These are phyloP conservation scores for Geotrichum siamense DNA, from an alignment of 1,139 yeast genomes.

Conservation along the genomic window DNA sequence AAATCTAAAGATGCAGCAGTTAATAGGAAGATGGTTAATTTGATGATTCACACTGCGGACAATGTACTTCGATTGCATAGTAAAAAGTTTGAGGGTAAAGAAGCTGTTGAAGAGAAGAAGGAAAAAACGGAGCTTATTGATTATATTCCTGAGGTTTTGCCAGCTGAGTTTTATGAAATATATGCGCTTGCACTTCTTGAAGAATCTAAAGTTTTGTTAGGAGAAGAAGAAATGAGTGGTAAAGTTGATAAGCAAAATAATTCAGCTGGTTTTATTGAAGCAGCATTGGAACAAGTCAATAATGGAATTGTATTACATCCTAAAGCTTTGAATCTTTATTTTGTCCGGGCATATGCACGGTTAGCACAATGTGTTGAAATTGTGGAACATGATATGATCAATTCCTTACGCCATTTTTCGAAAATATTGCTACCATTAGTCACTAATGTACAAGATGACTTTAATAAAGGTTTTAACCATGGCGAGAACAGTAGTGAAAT, in stretches of 20 bases:
- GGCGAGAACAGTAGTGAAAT: not conserved
- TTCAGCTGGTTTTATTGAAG: conserved; percentile 52
- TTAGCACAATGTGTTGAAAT: conserved; percentile 39
- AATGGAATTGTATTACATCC: conserved; percentile 50
- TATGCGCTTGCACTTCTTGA: conserved; percentile 57
- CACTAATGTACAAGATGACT: conserved; percentile 40
- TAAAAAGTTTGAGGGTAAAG: conserved; percentile 8
- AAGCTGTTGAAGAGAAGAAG: not conserved
- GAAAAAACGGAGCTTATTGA: conserved; percentile 15
- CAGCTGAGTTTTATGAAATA: conserved; percentile 60
- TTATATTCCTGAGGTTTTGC: conserved; percentile 32
- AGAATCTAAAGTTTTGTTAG: conserved; percentile 11
- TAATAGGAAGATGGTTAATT: conserved; percentile 9
- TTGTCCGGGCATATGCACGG: conserved; percentile 51
- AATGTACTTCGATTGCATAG: conserved; percentile 17
- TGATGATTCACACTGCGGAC: conserved; percentile 80
- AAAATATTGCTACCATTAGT: conserved; percentile 27
- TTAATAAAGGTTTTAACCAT: conserved; percentile 45
- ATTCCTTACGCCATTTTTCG: conserved; percentile 16
- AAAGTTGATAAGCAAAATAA: conserved; percentile 23
- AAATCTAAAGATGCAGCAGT: not conserved
- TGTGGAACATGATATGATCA: conserved; percentile 18
- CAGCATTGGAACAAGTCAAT: conserved; percentile 63
- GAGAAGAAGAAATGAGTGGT: conserved; percentile 18
- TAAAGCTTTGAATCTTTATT: conserved; percentile 38